phyloP scores from a whole-genome alignment of 108 stramenopile species.

The Cyclotella choctawhatcheeana region DNA sequence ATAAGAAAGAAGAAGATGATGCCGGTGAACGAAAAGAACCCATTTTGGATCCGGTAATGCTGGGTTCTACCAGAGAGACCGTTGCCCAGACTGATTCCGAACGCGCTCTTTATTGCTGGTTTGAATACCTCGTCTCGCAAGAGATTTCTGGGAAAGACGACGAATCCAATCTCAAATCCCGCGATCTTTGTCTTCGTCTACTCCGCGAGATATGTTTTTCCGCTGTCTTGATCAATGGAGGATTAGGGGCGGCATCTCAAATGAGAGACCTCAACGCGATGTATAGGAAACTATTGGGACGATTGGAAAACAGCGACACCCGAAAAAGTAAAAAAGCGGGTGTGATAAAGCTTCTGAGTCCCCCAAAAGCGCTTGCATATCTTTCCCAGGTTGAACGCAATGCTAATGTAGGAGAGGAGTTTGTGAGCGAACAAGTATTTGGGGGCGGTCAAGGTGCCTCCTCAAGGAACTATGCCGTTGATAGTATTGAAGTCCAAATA shows the following conservation, averaged over 20 bases:
- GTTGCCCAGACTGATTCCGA: slow-evolving; percentile 58
- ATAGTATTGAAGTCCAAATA: slow-evolving; percentile 18
- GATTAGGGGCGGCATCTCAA: slow-evolving; percentile 31
- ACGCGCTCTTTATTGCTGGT: slow-evolving; percentile 63
- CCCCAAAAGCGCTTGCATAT: slow-evolving; percentile 46
- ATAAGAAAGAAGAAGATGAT: slow-evolving; percentile 7
- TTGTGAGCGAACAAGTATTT: slow-evolving; percentile 45
- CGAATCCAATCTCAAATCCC: background rate
- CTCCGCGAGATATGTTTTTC: slow-evolving; percentile 43
- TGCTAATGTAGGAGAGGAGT: slow-evolving; percentile 30
- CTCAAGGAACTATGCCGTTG: slow-evolving; percentile 45
- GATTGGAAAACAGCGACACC: background rate
- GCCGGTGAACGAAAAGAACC: background rate
- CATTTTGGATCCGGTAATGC: background rate
- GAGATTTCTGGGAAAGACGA: slow-evolving; percentile 24
- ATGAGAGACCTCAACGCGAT: slow-evolving; percentile 23
- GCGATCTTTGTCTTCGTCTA: slow-evolving; percentile 35
- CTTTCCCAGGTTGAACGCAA: slow-evolving; percentile 32
- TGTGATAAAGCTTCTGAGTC: slow-evolving; percentile 17
- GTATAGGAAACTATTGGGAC: slow-evolving; percentile 4
- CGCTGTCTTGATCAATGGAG: slow-evolving; percentile 40
- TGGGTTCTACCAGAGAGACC: slow-evolving; percentile 16
- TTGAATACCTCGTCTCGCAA: slow-evolving; percentile 54
- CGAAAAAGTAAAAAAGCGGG: background rate
- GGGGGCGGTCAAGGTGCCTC: slow-evolving; percentile 43